Evolutionary conservation across 2,329 filamentous ascomycete genomes (phyloP), one percentile per base, ranked within the genome.

Genomic region (Claviceps fusiformis): DNA sequence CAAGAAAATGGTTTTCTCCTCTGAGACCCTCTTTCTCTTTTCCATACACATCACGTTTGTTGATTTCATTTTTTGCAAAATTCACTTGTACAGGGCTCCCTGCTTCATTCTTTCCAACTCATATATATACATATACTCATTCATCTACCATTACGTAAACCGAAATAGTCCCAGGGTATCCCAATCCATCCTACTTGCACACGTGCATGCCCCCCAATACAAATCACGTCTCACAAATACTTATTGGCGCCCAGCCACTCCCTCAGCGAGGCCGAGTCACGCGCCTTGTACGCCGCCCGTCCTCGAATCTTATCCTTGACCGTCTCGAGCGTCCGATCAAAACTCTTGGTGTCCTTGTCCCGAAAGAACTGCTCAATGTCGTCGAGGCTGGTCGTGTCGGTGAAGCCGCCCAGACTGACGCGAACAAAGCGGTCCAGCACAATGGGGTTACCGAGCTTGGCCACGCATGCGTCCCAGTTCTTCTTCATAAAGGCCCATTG

Each of bases 371-470:
- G 68, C 52, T 84, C 77, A 63, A 98, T 93, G 54, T 96, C 89
- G 60, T 82, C 76, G 59, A 89, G 79, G 17, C 82, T 77, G 59
- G 79, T 78, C 15, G 75, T 72, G 62, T 89, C 84, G 3, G 87
- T 81, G 67, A 95, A 97, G 66, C 87, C 87, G 64, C 81, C 82
- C 61, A 98, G 73, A 48, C 83, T 83, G 61, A 87, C 76, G 62
- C 87, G 84, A 62, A 98, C 73, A 71, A 95, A 95, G 50, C 92
- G 84, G 71, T 98, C 92, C 17, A 96, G 76, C 3, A 96, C 82
- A 35, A 96, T 86, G 59, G 89, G 87, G 72, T 96, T 96, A 46
- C 67, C 83, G 54, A 97, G 77, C 68, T 86, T 86, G 57, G 81
- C 73, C 53, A 84, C 78, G 48, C 95, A 79, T 41, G 79, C 75